A percentile compares a stretch with the other conserved stretches of the same genome.
These are phyloP conservation scores for Astrocystis sublimbata DNA, from an alignment of 495 filamentous ascomycete genomes.

Conservation along the genomic window DNA sequence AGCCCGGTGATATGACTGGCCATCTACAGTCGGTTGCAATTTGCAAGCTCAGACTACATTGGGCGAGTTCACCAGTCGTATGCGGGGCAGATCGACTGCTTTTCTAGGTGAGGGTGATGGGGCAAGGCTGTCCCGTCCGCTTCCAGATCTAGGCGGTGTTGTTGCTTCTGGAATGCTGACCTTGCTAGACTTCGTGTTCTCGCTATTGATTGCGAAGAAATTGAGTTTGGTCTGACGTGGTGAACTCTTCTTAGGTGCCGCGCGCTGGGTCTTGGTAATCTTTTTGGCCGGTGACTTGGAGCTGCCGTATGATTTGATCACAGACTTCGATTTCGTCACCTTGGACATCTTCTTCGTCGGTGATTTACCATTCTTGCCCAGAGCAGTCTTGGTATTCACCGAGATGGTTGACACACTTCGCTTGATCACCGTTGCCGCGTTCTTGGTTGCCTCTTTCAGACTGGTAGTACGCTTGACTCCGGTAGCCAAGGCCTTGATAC, in stretches of 20 bases:
- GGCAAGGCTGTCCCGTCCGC: conserved; percentile 1
- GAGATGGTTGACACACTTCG: conserved; percentile 41
- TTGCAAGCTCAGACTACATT: not conserved
- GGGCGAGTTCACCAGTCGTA: conserved; percentile 24
- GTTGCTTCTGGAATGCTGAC: conserved; percentile 1
- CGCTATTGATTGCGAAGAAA: conserved; percentile 22
- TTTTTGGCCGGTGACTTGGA: conserved; percentile 26
- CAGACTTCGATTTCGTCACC: conserved; percentile 30
- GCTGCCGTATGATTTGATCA: conserved; percentile 33
- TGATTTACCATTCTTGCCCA: conserved; percentile 22
- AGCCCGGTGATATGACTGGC: not conserved
- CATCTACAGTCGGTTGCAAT: not conserved
- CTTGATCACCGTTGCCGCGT: conserved; percentile 37
- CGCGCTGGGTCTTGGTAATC: conserved; percentile 18
- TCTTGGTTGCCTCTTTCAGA: conserved; percentile 30
- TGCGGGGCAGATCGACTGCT: conserved; percentile 19
- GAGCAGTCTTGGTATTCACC: conserved; percentile 33
- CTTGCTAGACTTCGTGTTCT: conserved; percentile 11
- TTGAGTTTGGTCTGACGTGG: conserved; percentile 29
- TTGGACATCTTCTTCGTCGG: conserved; percentile 25
- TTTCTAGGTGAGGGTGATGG: conserved; percentile 15
- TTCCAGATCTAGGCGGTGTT: conserved; percentile 2
- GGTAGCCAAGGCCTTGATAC: conserved; percentile 31
- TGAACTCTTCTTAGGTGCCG: conserved; percentile 26
- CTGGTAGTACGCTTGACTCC: conserved; percentile 28